These are phyloP conservation scores for Colletotrichum costaricense DNA, from an alignment of 2,329 filamentous ascomycete species.

Conservation along the genomic window DNA sequence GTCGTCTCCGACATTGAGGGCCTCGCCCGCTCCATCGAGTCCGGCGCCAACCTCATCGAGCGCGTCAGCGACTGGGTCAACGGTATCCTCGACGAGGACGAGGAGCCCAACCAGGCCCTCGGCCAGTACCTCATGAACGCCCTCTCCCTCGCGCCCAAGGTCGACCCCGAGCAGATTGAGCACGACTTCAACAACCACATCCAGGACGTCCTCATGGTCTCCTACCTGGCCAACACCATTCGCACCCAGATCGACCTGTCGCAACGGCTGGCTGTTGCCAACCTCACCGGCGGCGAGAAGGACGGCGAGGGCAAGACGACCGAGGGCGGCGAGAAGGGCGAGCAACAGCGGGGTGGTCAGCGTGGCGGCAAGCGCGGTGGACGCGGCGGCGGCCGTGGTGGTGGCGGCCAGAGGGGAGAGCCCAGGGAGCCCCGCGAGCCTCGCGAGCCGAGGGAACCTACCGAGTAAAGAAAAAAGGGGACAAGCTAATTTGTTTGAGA, in stretches of 20 bases:
- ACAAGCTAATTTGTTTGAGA: constrained; percentile 31
- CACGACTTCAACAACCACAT: constrained; percentile 99
- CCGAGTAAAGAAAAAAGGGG: constrained; percentile 43
- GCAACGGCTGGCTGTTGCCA: constrained; percentile 89
- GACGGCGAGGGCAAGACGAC: constrained; percentile 58
- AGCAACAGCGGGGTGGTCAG: constrained; percentile 55
- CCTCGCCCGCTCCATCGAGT: constrained; percentile 85
- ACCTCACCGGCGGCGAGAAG: constrained; percentile 64
- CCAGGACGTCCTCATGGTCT: constrained; percentile 97
- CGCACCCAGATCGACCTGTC: constrained; percentile 98
- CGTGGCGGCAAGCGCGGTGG: constrained; percentile 61
- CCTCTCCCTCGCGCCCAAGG: constrained; percentile 93
- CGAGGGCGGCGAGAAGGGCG: constrained; percentile 55
- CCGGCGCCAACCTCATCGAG: constrained; percentile 90
- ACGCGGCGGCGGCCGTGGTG: constrained; percentile 62
- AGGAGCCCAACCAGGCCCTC: constrained; percentile 87
- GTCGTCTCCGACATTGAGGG: constrained; percentile 91
- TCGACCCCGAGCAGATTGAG: constrained; percentile 90
- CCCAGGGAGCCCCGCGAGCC: constrained; percentile 58
- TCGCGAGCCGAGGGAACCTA: constrained; percentile 54
- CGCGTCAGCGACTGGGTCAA: constrained; percentile 92
- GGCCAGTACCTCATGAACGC: constrained; percentile 97
- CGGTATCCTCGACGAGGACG: constrained; percentile 93
- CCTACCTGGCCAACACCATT: constrained; percentile 98
- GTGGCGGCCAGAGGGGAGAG: constrained; percentile 55